These are phyloP conservation scores for Rhodosporidiobolus sp. DNA, from an alignment of 768 basidiomycete species.

Conservation along the genomic window DNA sequence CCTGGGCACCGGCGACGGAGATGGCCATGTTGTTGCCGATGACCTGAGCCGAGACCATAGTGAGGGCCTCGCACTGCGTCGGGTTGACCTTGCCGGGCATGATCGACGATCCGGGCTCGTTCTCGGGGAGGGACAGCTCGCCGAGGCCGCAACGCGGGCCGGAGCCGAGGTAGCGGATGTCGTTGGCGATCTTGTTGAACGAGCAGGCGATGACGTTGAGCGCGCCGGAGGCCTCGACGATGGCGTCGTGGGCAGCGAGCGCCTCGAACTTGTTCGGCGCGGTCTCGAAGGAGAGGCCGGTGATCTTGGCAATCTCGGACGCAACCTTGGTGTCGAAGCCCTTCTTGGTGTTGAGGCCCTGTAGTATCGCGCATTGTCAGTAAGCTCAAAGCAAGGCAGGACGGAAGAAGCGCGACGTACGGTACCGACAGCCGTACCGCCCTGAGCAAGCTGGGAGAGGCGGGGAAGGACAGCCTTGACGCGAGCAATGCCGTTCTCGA, in stretches of 20 bases:
- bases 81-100: conserved; percentile 99
- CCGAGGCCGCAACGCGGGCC: conserved; percentile 97
- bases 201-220: conserved; percentile 95
- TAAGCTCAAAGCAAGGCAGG: background rate
- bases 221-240: conserved; percentile 95
- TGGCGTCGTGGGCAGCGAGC: conserved; percentile 93
- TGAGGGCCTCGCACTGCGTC: conserved; percentile 96
- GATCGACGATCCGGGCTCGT: conserved; percentile 97
- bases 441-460: conserved; percentile 85
- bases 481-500: conserved; percentile 83
- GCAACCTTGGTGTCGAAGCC: conserved; percentile 96
- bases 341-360: conserved; percentile 95
- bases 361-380: background rate
- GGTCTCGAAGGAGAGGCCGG: conserved; percentile 86
- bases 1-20: conserved; percentile 85
- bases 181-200: conserved; percentile 99
- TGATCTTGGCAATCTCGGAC: conserved; percentile 81
- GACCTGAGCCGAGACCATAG: conserved; percentile 98
- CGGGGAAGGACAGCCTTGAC: conserved; percentile 77
- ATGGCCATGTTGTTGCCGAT: conserved; percentile 96
- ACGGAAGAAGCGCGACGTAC: conserved; percentile 54
- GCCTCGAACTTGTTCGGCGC: conserved; percentile 99
- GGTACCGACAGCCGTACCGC: conserved; percentile 97
- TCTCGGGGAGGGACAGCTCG: conserved; percentile 90
- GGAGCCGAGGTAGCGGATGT: conserved; percentile 94